Evolutionary conservation across 2,329 filamentous ascomycete species (phyloP), one percentile per base, ranked within the genome.

Genomic region (Exophiala calicioides): DNA sequence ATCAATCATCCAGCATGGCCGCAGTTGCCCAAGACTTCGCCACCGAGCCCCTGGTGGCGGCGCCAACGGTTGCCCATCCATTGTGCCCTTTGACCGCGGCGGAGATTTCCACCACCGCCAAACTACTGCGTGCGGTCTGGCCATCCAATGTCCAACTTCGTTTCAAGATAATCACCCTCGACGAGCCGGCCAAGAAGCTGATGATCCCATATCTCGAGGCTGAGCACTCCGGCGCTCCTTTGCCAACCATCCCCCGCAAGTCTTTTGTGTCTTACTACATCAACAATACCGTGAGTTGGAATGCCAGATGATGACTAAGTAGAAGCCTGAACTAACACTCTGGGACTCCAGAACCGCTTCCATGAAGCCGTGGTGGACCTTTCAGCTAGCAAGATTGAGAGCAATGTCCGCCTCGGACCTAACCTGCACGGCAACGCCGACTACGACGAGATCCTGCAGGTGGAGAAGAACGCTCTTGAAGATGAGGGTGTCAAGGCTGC

Each of bases 111-210:
- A 55, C 47, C 30, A 53, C 60, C 24, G 57, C 58, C 15, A 49
- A 60, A 19, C 46, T 62, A 20, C 34, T 65, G 31, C 50, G 51
- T 24, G 50, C 47, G 7, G 44, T 59, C n/a, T 65, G 60, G 53
- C 61, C 60, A 12, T 39, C 54, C 8, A 54, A 56, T 24, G 55
- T 58, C n/a, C 52, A 62, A 37, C 47, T 74, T 21, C 66, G 70
- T 4, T 82, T 81, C 73, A 88, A 88, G 68, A 78, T 77, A 56
- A 77, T 88, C 39, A 86, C 80, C 16, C 70, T 86, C 3, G 75
- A 83, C 40, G 82, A 86, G 59, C 82, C 83, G 3, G 70, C 73
- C 29, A 86, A 86, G 70, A 68, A 68, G 27, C 72, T 79, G 54
- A 71, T 75, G 52, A 61, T 82, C 5, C 73, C 75, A n/a, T 85